These are phyloP conservation scores for Rhodotorula graminis DNA, from an alignment of 768 basidiomycete genomes.

Conservation along the genomic window DNA sequence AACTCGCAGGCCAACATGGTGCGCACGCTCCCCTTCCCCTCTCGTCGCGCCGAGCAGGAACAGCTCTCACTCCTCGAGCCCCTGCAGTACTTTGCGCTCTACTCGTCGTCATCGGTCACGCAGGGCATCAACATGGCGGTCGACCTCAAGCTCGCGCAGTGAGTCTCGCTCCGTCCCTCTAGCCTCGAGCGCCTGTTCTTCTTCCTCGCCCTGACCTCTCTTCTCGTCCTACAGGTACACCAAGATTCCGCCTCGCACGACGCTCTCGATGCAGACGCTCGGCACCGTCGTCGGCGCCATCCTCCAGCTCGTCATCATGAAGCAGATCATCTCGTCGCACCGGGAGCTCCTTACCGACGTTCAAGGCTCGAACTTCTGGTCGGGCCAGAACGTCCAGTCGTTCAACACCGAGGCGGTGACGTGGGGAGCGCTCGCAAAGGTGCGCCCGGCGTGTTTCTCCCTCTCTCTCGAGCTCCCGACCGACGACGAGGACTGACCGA, in stretches of 20 bases:
- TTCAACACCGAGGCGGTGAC: constrained; percentile 57
- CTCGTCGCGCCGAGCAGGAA: not conserved
- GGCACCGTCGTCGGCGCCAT: constrained; percentile 56
- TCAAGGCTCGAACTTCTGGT: constrained; percentile 62
- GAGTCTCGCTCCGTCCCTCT: not conserved
- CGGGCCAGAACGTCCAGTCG: constrained; percentile 53
- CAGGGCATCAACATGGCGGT: constrained; percentile 52
- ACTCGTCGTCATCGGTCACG: constrained; percentile 54
- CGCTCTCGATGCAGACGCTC: constrained; percentile 58
- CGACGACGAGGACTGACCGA: not conserved
- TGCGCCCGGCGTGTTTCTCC: no score
- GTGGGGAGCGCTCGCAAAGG: constrained; percentile 56
- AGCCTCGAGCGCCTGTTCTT: no score
- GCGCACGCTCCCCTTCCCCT: constrained; percentile 32
- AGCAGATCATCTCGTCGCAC: constrained; percentile 56
- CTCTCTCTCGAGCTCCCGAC: not conserved
- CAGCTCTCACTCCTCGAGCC: not conserved
- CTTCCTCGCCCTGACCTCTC: not conserved
- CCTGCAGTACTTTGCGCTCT: constrained; percentile 44
- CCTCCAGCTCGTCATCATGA: constrained; percentile 56
- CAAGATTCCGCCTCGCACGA: constrained; percentile 62
- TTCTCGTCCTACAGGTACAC: constrained; percentile 42
- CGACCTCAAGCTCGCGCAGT: constrained; percentile 55
- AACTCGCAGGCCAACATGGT: constrained; percentile 63
- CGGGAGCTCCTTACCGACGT: constrained; percentile 55